Conservation (phyloP, 768 basidiomycete species). For the Mycena polygramma region DNA sequence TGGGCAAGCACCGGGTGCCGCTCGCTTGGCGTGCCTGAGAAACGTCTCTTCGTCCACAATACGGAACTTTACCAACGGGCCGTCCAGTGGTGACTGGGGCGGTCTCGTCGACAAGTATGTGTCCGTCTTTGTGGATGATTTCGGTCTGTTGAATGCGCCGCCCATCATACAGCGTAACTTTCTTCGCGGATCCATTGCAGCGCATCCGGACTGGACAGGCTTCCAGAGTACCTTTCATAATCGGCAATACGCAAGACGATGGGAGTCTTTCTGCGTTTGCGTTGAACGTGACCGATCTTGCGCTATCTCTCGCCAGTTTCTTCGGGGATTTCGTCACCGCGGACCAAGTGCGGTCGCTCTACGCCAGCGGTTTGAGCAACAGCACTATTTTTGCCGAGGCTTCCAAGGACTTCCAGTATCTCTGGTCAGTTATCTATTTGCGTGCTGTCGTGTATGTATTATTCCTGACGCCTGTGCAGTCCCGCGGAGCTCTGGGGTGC, state of each 20-base stretch:
- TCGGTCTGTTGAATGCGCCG: neutral
- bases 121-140: neutral
- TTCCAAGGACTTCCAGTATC: constrained; percentile 13
- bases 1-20: constrained; percentile 33
- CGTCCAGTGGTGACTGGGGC: constrained; percentile 13
- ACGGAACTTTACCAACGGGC: constrained; percentile 36
- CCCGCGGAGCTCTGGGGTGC: constrained; percentile 33
- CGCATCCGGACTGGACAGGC: constrained; percentile 32
- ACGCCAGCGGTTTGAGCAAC: constrained; percentile 35
- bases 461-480: constrained; percentile 1
- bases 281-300: constrained; percentile 28
- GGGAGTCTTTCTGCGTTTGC: constrained; percentile 29
- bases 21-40: constrained; percentile 38
- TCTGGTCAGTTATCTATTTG: constrained; percentile 19
- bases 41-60: constrained; percentile 36
- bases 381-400: constrained; percentile 26
- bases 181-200: constrained; percentile 29
- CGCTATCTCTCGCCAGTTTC: constrained; percentile 21
- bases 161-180: constrained; percentile 17
- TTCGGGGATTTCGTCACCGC: constrained; percentile 9
- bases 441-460: neutral
- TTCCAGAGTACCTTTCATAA: constrained; percentile 35
- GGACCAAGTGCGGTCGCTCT: constrained; percentile 30
- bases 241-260: constrained; percentile 38
- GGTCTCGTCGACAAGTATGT: constrained; percentile 24